phyloP scores from a whole-genome alignment of 2,329 filamentous ascomycete genomes.

The Aureobasidium zeae region DNA sequence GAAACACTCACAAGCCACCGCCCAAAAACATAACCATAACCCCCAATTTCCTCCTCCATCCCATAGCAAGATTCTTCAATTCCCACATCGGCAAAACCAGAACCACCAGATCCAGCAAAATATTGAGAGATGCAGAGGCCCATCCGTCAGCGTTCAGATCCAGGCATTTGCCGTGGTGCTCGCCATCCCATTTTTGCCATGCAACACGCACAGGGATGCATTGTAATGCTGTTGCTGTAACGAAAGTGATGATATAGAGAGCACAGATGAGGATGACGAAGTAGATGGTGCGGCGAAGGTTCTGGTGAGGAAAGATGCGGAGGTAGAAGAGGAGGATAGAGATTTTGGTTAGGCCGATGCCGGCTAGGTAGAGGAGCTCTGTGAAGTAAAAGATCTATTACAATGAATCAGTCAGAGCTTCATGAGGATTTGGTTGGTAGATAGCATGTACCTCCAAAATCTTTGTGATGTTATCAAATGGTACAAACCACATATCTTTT shows the following conservation, averaged over 20 bases:
- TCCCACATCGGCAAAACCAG: slow-evolving; percentile 16
- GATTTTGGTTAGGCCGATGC: slow-evolving; percentile 27
- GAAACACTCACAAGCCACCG: slow-evolving; percentile 18
- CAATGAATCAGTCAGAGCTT: neutral
- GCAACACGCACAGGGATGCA: slow-evolving; percentile 11
- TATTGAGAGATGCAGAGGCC: slow-evolving; percentile 16
- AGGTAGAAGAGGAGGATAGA: slow-evolving; percentile 29
- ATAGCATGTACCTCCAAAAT: slow-evolving; percentile 12
- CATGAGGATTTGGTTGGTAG: too few species aligned
- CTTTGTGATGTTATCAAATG: slow-evolving; percentile 18
- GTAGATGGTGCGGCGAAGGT: slow-evolving; percentile 25
- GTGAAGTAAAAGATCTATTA: slow-evolving; percentile 11
- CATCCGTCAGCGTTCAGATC: slow-evolving; percentile 14
- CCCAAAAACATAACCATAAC: slow-evolving; percentile 17
- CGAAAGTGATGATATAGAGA: slow-evolving; percentile 10
- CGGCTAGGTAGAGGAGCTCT: slow-evolving; percentile 25
- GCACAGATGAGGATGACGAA: slow-evolving; percentile 22
- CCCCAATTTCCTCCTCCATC: slow-evolving; percentile 10
- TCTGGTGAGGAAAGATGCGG: slow-evolving; percentile 27
- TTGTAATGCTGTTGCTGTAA: slow-evolving; percentile 11
- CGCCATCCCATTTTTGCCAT: slow-evolving; percentile 12
- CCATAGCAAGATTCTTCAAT: slow-evolving; percentile 16
- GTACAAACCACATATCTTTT: slow-evolving; percentile 21
- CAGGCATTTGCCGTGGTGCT: slow-evolving; percentile 11
- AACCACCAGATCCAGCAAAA: slow-evolving; percentile 17